Conservation (phyloP, 176 grass and related monocot genomes). For the Alopecurus myosuroides region DNA sequence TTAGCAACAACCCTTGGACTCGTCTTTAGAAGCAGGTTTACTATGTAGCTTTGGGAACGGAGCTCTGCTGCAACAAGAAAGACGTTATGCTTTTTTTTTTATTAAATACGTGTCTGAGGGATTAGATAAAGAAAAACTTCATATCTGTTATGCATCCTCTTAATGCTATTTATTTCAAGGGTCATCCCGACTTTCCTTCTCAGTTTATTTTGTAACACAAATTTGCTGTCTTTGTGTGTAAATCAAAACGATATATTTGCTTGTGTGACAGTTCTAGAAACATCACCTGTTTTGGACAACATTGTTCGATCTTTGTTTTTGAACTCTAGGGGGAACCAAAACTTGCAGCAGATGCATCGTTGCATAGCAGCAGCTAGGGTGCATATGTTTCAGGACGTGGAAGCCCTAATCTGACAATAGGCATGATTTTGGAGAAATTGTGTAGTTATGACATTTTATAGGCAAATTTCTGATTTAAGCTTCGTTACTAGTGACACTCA, state of each 20-base stretch:
- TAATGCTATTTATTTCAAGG: not conserved
- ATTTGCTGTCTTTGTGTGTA: not conserved
- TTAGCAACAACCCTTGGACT: not conserved
- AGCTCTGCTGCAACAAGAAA: not conserved
- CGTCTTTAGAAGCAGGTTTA: not conserved
- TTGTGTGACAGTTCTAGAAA: not conserved
- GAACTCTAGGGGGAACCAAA: not conserved
- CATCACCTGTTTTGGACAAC: not conserved
- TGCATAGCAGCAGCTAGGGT: not conserved
- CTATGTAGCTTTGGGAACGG: not conserved
- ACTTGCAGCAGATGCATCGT: not conserved
- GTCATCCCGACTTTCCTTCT: not conserved
- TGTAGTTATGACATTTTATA: not conserved
- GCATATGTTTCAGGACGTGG: not conserved
- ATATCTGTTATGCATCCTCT: not conserved
- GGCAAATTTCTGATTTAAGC: not conserved
- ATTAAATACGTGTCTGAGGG: not conserved
- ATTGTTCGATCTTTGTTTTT: not conserved
- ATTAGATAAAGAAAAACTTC: not conserved
- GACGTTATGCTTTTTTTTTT: not conserved
- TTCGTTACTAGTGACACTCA: not conserved
- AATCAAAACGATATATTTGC: not conserved
- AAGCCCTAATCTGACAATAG: not conserved
- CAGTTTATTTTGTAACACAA: not conserved
- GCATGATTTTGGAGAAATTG: not conserved